Base-by-base conservation (phyloP, 1,284 basidiomycete genomes). In the Cystobasidium pallidum region DNA sequence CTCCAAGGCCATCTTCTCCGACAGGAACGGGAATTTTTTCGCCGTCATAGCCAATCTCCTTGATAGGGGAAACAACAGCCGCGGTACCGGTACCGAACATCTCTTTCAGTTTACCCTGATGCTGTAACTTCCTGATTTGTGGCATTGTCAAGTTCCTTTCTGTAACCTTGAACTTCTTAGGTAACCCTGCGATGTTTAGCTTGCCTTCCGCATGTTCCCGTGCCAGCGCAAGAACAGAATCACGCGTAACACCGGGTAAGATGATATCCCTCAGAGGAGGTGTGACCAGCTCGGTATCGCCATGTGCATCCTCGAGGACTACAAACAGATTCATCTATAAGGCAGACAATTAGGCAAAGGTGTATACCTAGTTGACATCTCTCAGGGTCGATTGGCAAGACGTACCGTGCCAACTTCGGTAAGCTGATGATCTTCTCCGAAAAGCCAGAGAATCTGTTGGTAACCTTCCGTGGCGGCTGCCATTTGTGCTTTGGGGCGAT, bases 261-360 rank as follows among this genome's bases (percentile, higher is more conserved):
- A 99, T 94, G 85, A 96, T 90, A 70, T 94, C 94, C 79, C 92
- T 91, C 49, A 98, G 85, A 3, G 94, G 92, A 11, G 95, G 94
- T 0, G 94, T 95, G 61, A 92, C 88, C 73, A 96, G 87, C 81
- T 95, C 92, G 85, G 77, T 75, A 88, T 88, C 83, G 47, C 91
- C 92, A 77, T 93, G 87, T 11, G 86, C 84, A 32, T 86, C 86
- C 80, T 87, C 87, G 81, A 98, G 87, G 0, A 89, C 93, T 52
- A 92, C 86, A 75, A 98, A 96, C 79, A 95, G 83, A 83, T 99
- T 99, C 96, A 99, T 98, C 0, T 71, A 28, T 17, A 24, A 47
- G 8, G 30, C 1, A 26, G 34, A 45, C 7, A 8, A 24, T 45
- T n/a, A 6, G 15, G n/a, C 93, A 1, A 75, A 1, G 3, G 78